Base-by-base conservation (phyloP, 2,329 filamentous ascomycete species). In the Chaetomium sp. region DNA sequence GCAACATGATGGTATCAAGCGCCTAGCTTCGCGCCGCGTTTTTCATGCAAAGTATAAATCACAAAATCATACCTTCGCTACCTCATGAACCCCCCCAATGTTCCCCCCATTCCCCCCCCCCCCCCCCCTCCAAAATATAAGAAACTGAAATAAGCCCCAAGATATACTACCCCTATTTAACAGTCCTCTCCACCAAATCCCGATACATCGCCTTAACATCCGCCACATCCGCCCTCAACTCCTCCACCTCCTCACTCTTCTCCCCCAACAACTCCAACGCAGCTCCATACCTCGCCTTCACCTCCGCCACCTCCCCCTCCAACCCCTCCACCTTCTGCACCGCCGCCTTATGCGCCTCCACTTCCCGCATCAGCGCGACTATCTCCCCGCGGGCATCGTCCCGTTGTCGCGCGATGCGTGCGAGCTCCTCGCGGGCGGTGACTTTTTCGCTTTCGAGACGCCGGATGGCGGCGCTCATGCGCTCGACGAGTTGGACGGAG, bases 201-300 rank as follows among this genome's bases (percentile, higher is more conserved):
- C 90, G 84, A 75, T 97, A 97, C 80, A 99, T 96, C 67, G 86
- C 87, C 77, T 99, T 99, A 69, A 99, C 79, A 76, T 99, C 94
- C 62, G 85, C 78, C 52, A 99, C 88, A 76, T 97, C 94, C 10
- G 88, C 86, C 70, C 80, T 84, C 62, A 99, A 75, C 76, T 99
- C 94, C 67, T 96, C 91, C 2, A 96, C 91, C 67, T 87, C 76
- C 76, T 99, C 94, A 70, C 90, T 96, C 81, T 96, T 96, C 80
- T 99, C 94, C 1, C 94, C 94, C 55, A 99, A 74, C 84, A 97
- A 86, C 74, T 97, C 91, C 52, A 99, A 76, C 57, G 90, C 95
- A 11, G 91, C 94, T 68, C 95, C 85, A 69, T 97, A 96, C 65
- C 92, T 79, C 59, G 82, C 76, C 65, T 89, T 85, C 61, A 96